These are phyloP conservation scores for Euphrasia confusa DNA, from an alignment of 257 asterid genomes.

Conservation along the genomic window DNA sequence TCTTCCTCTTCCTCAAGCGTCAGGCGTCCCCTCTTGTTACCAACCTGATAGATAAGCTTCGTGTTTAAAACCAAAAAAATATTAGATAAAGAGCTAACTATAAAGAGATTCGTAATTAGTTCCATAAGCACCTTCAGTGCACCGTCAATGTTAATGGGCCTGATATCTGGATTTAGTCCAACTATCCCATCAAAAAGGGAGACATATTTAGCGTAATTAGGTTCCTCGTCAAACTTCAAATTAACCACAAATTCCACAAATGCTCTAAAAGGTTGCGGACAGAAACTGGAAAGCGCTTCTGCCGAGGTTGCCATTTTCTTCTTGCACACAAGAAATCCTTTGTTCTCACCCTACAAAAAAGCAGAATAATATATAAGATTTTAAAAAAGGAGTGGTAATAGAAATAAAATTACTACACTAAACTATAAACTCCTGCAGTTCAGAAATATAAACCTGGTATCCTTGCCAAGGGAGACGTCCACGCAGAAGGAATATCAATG, in stretches of 20 bases:
- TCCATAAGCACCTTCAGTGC: slow-evolving; percentile 64
- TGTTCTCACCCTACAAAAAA: slow-evolving; percentile 65
- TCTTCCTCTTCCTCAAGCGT: slow-evolving; percentile 62
- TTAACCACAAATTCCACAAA: slow-evolving; percentile 71
- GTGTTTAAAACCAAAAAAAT: slow-evolving; percentile 22
- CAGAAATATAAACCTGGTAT: slow-evolving; percentile 54
- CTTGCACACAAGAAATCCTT: slow-evolving; percentile 81
- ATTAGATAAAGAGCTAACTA: slow-evolving; percentile 24
- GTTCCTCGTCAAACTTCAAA: slow-evolving; percentile 84
- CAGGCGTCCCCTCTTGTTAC: slow-evolving; percentile 75
- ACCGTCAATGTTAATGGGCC: slow-evolving; percentile 87
- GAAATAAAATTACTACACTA: not conserved
- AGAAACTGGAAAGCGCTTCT: slow-evolving; percentile 59
- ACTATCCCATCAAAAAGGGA: slow-evolving; percentile 76
- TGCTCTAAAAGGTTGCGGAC: slow-evolving; percentile 59
- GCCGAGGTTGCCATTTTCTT: slow-evolving; percentile 85
- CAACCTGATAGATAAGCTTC: slow-evolving; percentile 64
- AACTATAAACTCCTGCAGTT: not conserved
- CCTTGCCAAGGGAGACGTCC: slow-evolving; percentile 98
- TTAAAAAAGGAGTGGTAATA: not conserved
- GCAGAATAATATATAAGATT: slow-evolving; percentile 10
- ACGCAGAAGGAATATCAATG: slow-evolving; percentile 69
- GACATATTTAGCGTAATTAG: slow-evolving; percentile 63
- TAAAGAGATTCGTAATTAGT: slow-evolving; percentile 3
- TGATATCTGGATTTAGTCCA: slow-evolving; percentile 63